These are phyloP conservation scores for Esteya vermicola DNA, from an alignment of 2,329 filamentous ascomycete species.

Conservation along the genomic window DNA sequence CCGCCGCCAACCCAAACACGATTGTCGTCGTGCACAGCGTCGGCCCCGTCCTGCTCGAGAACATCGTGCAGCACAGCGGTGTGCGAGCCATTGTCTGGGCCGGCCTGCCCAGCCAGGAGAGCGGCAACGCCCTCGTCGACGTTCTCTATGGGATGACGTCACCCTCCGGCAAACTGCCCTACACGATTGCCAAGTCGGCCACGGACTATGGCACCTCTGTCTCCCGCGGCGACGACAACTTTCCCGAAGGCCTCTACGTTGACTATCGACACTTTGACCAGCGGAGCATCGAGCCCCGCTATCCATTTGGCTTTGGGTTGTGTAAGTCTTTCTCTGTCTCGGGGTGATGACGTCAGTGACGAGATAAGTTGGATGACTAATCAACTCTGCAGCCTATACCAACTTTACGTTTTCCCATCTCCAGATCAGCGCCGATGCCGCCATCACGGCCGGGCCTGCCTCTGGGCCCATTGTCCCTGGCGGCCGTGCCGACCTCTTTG, in stretches of 20 bases:
- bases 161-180: slow-evolving; percentile 61
- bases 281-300: slow-evolving; percentile 37
- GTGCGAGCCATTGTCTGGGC: slow-evolving; percentile 40
- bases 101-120: slow-evolving; percentile 39
- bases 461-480: slow-evolving; percentile 29
- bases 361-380: too few species aligned
- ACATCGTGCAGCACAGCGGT: slow-evolving; percentile 45
- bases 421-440: slow-evolving; percentile 11
- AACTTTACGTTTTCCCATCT: slow-evolving; percentile 30
- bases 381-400: too few species aligned
- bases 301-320: slow-evolving; percentile 67
- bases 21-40: slow-evolving; percentile 41
- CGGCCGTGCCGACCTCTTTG: slow-evolving; percentile 46
- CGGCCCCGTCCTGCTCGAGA: slow-evolving; percentile 43
- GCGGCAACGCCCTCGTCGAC: slow-evolving; percentile 29
- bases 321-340: too few species aligned
- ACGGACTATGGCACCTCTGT: slow-evolving; percentile 43
- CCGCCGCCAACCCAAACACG: slow-evolving; percentile 39
- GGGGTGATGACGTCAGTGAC: too few species aligned
- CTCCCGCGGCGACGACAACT: slow-evolving; percentile 52
- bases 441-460: slow-evolving; percentile 5
- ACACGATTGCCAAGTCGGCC: slow-evolving; percentile 59
- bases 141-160: slow-evolving; percentile 33
- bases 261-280: slow-evolving; percentile 72
- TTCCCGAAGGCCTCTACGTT: slow-evolving; percentile 68